These are phyloP conservation scores for Aureobasidium sp. DNA, from an alignment of 2,329 filamentous ascomycete species.

Conservation along the genomic window DNA sequence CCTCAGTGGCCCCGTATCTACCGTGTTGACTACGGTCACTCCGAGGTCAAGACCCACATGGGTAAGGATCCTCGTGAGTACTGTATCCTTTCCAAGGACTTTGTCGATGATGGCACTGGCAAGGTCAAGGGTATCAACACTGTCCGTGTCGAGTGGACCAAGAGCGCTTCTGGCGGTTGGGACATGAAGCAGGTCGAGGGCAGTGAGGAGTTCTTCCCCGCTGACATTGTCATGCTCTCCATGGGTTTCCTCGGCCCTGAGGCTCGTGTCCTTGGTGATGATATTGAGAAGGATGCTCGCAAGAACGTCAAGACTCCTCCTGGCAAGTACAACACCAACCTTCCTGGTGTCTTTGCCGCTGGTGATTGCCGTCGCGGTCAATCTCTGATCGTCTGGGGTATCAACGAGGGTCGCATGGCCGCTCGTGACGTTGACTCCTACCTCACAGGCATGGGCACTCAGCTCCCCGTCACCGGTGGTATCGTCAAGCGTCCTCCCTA, in stretches of 20 bases:
- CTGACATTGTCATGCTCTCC: slow-evolving; percentile 84
- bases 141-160: slow-evolving; percentile 91
- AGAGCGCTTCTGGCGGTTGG: slow-evolving; percentile 81
- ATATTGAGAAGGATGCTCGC: slow-evolving; percentile 80
- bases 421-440: slow-evolving; percentile 87
- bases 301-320: slow-evolving; percentile 94
- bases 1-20: slow-evolving; percentile 97
- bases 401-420: slow-evolving; percentile 91
- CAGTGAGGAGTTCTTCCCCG: slow-evolving; percentile 91
- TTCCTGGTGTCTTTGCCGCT: slow-evolving; percentile 83
- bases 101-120: slow-evolving; percentile 79
- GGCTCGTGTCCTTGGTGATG: slow-evolving; percentile 75
- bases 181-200: slow-evolving; percentile 98
- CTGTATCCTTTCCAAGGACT: slow-evolving; percentile 97
- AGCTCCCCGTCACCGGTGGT: slow-evolving; percentile 82
- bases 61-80: slow-evolving; percentile 94
- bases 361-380: slow-evolving; percentile 93
- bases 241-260: slow-evolving; percentile 98
- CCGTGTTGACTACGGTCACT: slow-evolving; percentile 96
- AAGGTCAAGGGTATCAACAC: slow-evolving; percentile 95
- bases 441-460: slow-evolving; percentile 66
- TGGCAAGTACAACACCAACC: slow-evolving; percentile 80
- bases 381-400: slow-evolving; percentile 95
- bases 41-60: slow-evolving; percentile 91
- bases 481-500: slow-evolving; percentile 78